Base-by-base conservation (phyloP, 192 early-diverging fungal genomes). In the Linnemannia hyalina region DNA sequence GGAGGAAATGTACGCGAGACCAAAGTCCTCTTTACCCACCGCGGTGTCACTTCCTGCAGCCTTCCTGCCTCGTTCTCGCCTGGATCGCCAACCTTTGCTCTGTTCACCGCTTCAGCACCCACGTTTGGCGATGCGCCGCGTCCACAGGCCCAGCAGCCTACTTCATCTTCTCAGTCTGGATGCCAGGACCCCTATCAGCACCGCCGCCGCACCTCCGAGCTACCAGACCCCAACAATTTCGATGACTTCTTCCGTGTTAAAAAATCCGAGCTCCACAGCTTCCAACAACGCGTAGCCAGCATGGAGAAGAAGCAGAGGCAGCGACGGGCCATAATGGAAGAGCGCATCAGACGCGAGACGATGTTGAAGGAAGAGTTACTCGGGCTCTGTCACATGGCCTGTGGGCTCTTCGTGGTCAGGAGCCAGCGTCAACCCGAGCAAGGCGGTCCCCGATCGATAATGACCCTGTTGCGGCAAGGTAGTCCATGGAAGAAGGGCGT, bases 371-470 rank as follows among this genome's bases (percentile, higher is more conserved):
- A 68, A 71, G 80, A 82, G n/a, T 54, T 82, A 0, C 68, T 82
- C 6, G 63, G 60, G 15, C 74, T 82, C 2, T 82, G 80, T 32
- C 80, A 82, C 57, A 82, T 71, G 74, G 80, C 80, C 18, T 82
- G 80, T 49, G 80, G 80, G 6, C 74, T 82, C 9, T 82, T 82
- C 36, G 15, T 76, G 63, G 20, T 82, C 69, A 22, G 16, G 3
- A 32, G 0, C 22, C 26, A 32, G 29, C 63, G 32, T 22, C 71
- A 16, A 68, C 68, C 65, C 2, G 26, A 77, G 71, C 32, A 22
- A 32, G 26, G 46, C 41, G 44, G 47, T 15, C 71, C 16, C 9
- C 71, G 1, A 32, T 71, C 80, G 2, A 76, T 82, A 68, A 82
- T 82, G 80, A 75, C 80, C 1, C 36, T 82, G 18, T 47, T 82